A percentile compares a stretch with the other conserved stretches of the same genome.
Conservation (phyloP, 2,329 filamentous ascomycete genomes). For the Escovopsis weberi region DNA sequence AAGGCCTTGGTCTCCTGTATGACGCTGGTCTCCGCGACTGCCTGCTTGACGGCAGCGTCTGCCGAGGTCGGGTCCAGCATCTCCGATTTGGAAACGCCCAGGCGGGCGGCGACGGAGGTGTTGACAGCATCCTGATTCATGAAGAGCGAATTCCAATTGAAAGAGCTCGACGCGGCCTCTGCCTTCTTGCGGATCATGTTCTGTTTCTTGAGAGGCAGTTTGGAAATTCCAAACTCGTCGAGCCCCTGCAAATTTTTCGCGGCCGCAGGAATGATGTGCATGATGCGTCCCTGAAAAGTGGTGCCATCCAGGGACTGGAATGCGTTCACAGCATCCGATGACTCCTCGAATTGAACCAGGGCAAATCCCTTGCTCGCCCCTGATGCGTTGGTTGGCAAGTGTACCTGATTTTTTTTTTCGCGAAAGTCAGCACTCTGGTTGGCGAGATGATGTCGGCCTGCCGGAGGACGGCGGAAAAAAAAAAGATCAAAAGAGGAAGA, state of each 20-base stretch:
- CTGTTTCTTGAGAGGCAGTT: conserved; percentile 88
- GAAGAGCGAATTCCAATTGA: conserved; percentile 99
- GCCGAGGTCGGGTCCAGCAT: conserved; percentile 90
- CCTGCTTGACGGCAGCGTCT: conserved; percentile 90
- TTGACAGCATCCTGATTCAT: conserved; percentile 96
- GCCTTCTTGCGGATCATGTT: conserved; percentile 76
- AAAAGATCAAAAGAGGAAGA: background rate
- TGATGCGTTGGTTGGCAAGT: conserved; percentile 61
- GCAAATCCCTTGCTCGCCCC: conserved; percentile 80
- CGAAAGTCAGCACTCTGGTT: conserved; percentile 13
- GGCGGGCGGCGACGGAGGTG: conserved; percentile 68
- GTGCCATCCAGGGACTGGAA: conserved; percentile 68
- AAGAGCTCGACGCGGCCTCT: conserved; percentile 61
- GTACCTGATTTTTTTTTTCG: conserved; percentile 45
- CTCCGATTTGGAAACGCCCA: conserved; percentile 83
- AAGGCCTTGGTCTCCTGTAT: conserved; percentile 95
- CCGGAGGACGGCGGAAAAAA: too few relatives aligned
- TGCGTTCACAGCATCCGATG: conserved; percentile 61
- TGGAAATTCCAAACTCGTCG: conserved; percentile 79
- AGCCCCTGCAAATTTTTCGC: conserved; percentile 69
- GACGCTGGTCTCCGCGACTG: conserved; percentile 86
- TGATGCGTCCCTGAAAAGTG: conserved; percentile 79
- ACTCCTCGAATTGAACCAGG: conserved; percentile 63
- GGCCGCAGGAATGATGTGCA: conserved; percentile 78
- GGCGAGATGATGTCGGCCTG: conserved; percentile 7